Conservation (phyloP, 1,284 basidiomycete species). For the Rhodotorula sp. region DNA sequence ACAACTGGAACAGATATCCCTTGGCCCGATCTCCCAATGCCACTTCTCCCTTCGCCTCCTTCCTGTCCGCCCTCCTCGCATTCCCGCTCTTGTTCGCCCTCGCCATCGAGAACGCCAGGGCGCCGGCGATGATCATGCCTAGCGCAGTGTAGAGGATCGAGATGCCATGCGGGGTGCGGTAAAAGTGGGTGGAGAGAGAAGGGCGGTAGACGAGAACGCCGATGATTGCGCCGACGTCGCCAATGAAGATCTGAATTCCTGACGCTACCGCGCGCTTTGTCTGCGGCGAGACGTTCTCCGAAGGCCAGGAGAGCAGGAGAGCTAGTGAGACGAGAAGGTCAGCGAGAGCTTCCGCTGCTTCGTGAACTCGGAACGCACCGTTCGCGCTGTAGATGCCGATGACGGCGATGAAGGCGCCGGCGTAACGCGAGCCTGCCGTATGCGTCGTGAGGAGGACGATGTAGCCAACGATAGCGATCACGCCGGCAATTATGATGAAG, state of each 20-base stretch:
- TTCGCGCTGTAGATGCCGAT: constrained; percentile 57
- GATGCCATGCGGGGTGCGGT: constrained; percentile 61
- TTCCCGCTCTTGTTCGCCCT: constrained; percentile 58
- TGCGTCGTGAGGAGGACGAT: constrained; percentile 60
- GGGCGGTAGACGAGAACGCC: constrained; percentile 55
- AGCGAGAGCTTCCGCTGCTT: too few relatives aligned
- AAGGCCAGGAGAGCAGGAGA: constrained; percentile 54
- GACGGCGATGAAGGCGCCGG: constrained; percentile 61
- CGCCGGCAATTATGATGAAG: constrained; percentile 60
- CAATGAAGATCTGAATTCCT: constrained; percentile 66
- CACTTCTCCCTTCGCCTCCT: not conserved
- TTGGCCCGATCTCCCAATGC: constrained; percentile 8
- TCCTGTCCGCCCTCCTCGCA: not conserved
- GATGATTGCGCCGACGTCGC: constrained; percentile 63
- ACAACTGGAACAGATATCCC: constrained; percentile 22
- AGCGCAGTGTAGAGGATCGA: constrained; percentile 59
- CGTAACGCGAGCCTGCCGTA: constrained; percentile 60
- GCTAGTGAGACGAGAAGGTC: not conserved
- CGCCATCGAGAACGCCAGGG: constrained; percentile 58
- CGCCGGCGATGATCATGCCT: constrained; percentile 54
- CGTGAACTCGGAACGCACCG: constrained; percentile 42
- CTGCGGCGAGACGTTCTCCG: constrained; percentile 69
- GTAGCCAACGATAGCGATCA: constrained; percentile 62
- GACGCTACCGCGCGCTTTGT: constrained; percentile 65
- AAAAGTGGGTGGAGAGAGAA: constrained; percentile 49